These are phyloP conservation scores for Cymbopogon flexuosus DNA, from an alignment of 202 grass and related monocot species.

Conservation along the genomic window DNA sequence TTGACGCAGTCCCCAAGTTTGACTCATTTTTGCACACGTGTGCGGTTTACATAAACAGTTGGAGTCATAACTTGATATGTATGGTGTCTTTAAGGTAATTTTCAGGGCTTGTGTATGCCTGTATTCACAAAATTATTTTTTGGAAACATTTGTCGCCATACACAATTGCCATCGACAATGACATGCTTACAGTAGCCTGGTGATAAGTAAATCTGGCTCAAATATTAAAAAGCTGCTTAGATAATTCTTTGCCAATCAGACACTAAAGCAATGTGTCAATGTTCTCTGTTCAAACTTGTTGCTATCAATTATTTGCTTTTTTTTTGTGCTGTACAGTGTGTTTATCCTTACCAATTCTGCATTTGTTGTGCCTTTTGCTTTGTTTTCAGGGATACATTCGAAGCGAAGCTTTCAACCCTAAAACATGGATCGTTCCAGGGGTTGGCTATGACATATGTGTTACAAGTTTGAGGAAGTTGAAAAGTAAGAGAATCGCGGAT, in stretches of 20 bases:
- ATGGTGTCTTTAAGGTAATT: background rate
- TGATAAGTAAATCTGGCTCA: background rate
- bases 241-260: background rate
- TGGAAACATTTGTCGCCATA: background rate
- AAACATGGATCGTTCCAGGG: slow-evolving; percentile 56
- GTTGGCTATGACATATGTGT: slow-evolving; percentile 22
- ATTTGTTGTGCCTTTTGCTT: slow-evolving; percentile 2
- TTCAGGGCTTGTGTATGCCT: background rate
- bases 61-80: background rate
- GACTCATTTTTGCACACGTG: background rate
- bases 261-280: background rate
- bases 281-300: background rate
- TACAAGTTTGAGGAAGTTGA: background rate
- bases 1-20: background rate
- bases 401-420: slow-evolving; percentile 43
- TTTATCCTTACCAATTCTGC: background rate
- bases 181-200: background rate
- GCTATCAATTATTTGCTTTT: background rate
- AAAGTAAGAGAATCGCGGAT: slow-evolving; percentile 77
- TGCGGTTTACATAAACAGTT: background rate
- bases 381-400: slow-evolving; percentile 61
- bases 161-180: background rate
- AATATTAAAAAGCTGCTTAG: background rate
- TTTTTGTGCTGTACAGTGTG: background rate
- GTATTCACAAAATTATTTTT: background rate